Percentiles rank a stretch among this genome's conserved stretches.
Conservation (phyloP, 352 stramenopile genomes). For the Pythium volutum region DNA sequence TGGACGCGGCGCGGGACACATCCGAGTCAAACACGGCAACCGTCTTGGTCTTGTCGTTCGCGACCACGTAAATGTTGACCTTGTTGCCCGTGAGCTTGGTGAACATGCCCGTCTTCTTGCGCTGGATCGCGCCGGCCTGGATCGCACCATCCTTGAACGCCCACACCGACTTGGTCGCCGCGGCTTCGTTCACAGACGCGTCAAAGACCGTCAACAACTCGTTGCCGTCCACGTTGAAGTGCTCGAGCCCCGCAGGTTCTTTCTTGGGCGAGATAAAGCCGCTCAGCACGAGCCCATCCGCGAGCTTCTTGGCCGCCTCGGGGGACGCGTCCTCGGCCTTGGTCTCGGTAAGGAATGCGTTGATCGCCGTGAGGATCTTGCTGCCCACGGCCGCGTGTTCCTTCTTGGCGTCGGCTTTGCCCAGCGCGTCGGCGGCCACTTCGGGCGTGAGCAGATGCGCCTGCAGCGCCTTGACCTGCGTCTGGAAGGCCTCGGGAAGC, state of each 20-base stretch:
- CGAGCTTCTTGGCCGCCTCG: slow-evolving; percentile 19
- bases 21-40: slow-evolving; percentile 26
- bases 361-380: slow-evolving; percentile 17
- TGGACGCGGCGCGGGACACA: slow-evolving; percentile 7
- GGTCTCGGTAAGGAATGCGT: slow-evolving; percentile 13
- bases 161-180: slow-evolving; percentile 21
- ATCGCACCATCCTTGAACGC: slow-evolving; percentile 24
- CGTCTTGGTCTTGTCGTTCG: slow-evolving; percentile 24
- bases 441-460: slow-evolving; percentile 17
- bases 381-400: slow-evolving; percentile 8
- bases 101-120: slow-evolving; percentile 23
- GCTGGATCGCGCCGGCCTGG: slow-evolving; percentile 26
- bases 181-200: slow-evolving; percentile 4
- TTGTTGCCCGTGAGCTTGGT: slow-evolving; percentile 22
- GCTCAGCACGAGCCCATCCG: slow-evolving; percentile 23
- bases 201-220: slow-evolving; percentile 20
- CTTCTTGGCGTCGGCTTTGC: slow-evolving; percentile 8
- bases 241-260: slow-evolving; percentile 15
- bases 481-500: slow-evolving; percentile 14
- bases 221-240: slow-evolving; percentile 17
- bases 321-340: slow-evolving; percentile 17
- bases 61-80: slow-evolving; percentile 19
- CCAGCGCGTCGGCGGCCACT: slow-evolving; percentile 5
- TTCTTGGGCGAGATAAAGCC: slow-evolving; percentile 22
- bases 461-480: slow-evolving; percentile 11